Conservation (phyloP, 495 filamentous ascomycete species). For the Antarctomyces pellizariae region DNA sequence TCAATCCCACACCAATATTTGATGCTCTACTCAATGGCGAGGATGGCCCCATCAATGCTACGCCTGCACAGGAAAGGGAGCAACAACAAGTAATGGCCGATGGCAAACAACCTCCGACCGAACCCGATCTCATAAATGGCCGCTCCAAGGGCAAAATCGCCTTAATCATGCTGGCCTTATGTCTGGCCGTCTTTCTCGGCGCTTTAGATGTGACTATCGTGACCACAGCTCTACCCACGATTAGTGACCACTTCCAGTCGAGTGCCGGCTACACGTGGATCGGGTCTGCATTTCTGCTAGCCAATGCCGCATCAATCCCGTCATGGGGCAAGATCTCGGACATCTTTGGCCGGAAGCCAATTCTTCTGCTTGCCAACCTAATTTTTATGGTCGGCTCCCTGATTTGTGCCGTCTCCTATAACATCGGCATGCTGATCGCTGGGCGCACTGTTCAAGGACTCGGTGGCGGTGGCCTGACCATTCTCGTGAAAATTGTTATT, state of each 20-base stretch:
- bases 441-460: slow-evolving; percentile 60
- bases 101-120: no score
- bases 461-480: slow-evolving; percentile 64
- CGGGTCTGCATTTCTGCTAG: slow-evolving; percentile 44
- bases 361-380: slow-evolving; percentile 45
- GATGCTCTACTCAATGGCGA: no score
- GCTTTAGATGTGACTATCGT: slow-evolving; percentile 29
- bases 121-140: no score
- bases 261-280: slow-evolving; percentile 59
- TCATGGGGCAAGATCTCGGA: slow-evolving; percentile 71
- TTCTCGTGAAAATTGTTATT: slow-evolving; percentile 62
- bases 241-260: slow-evolving; percentile 35
- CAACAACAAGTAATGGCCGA: no score
- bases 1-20: no score
- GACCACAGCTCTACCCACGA: slow-evolving; percentile 32
- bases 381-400: slow-evolving; percentile 60
- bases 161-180: slow-evolving; percentile 17
- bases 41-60: no score
- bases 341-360: slow-evolving; percentile 68
- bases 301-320: slow-evolving; percentile 41
- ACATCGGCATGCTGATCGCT: slow-evolving; percentile 50
- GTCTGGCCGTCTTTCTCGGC: slow-evolving; percentile 27
- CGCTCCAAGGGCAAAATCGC: slow-evolving; percentile 9
- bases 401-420: slow-evolving; percentile 40
- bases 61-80: no score